phyloP scores from a whole-genome alignment of 1,284 basidiomycete genomes.

The Veloporphyrellus conicus region DNA sequence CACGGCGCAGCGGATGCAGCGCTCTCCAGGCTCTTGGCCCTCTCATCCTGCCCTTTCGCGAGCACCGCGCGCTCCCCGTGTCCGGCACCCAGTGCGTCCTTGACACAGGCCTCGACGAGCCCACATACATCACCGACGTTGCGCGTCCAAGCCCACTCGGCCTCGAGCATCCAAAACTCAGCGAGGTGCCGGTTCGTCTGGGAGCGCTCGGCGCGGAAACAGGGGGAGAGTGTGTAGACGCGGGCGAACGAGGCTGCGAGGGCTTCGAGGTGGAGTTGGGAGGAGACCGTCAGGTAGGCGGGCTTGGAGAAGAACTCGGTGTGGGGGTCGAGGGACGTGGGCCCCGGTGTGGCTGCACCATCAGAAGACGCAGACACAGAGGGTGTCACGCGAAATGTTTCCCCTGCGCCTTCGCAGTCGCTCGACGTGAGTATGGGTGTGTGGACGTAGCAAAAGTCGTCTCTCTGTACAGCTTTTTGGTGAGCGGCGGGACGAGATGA shows the following conservation, averaged over 20 bases:
- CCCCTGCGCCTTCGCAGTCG: slow-evolving; percentile 97
- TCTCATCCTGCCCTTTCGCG: slow-evolving; percentile 33
- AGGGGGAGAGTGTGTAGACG: slow-evolving; percentile 87
- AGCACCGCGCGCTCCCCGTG: slow-evolving; percentile 36
- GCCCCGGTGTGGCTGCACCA: background rate
- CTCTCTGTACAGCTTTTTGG: slow-evolving; percentile 38
- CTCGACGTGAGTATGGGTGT: slow-evolving; percentile 87
- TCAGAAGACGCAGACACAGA: slow-evolving; percentile 16
- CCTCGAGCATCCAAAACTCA: slow-evolving; percentile 99
- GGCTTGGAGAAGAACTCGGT: slow-evolving; percentile 65
- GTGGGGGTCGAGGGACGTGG: slow-evolving; percentile 13
- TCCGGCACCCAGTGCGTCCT: slow-evolving; percentile 39
- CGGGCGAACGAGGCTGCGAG: slow-evolving; percentile 74
- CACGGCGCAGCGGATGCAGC: slow-evolving; percentile 45
- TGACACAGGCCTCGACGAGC: slow-evolving; percentile 67
- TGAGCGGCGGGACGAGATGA: background rate
- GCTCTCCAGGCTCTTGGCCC: slow-evolving; percentile 27
- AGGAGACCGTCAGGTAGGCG: slow-evolving; percentile 90
- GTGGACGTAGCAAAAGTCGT: slow-evolving; percentile 75
- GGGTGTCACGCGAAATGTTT: slow-evolving; percentile 74
- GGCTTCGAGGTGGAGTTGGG: slow-evolving; percentile 94
- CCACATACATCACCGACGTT: slow-evolving; percentile 58
- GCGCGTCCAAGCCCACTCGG: slow-evolving; percentile 71
- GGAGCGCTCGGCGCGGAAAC: slow-evolving; percentile 89
- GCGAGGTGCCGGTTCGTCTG: slow-evolving; percentile 89